Evolutionary conservation across 768 basidiomycete genomes (phyloP).

Genomic region (Trametes punicea): DNA sequence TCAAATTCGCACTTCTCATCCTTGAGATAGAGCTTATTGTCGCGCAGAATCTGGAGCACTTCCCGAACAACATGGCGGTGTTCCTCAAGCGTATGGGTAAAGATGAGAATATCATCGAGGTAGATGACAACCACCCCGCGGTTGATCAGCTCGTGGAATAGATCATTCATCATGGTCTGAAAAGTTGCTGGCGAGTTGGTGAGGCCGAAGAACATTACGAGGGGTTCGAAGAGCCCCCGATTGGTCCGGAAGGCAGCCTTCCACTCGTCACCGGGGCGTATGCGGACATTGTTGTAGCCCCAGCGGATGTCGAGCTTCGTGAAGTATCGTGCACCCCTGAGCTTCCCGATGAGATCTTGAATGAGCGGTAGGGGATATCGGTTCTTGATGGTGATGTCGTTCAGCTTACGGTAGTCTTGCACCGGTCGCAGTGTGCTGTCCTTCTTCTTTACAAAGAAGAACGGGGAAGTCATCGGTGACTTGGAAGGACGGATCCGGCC

Average conservation of each 20-base stretch:
- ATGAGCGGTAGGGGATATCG: slow-evolving; percentile 34
- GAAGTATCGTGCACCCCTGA: slow-evolving; percentile 24
- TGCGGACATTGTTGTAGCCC: slow-evolving; percentile 35
- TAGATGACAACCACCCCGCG: slow-evolving; percentile 39
- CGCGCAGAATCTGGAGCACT: slow-evolving; percentile 24
- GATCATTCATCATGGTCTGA: slow-evolving; percentile 32
- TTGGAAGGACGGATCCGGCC: slow-evolving; percentile 21
- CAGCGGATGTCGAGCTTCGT: slow-evolving; percentile 31
- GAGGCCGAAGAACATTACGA: slow-evolving; percentile 39
- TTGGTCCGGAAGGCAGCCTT: slow-evolving; percentile 39
- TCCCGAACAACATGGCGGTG: not conserved
- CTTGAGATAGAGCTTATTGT: slow-evolving; percentile 34
- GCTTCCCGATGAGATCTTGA: slow-evolving; percentile 25
- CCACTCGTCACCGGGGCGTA: slow-evolving; percentile 40
- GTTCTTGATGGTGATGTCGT: slow-evolving; percentile 34
- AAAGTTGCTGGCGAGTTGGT: slow-evolving; percentile 39
- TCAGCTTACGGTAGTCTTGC: slow-evolving; percentile 31
- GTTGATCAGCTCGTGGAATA: slow-evolving; percentile 32
- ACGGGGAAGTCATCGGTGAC: slow-evolving; percentile 24
- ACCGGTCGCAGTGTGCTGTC: slow-evolving; percentile 23
- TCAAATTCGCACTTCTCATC: slow-evolving; percentile 35
- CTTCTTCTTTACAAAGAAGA: slow-evolving; percentile 33
- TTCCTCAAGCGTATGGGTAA: not conserved
- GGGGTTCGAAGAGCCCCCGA: slow-evolving; percentile 37
- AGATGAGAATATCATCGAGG: slow-evolving; percentile 39